Base-by-base conservation (phyloP, 2,329 filamentous ascomycete genomes). In the Phaeomoniella chlamydospora region DNA sequence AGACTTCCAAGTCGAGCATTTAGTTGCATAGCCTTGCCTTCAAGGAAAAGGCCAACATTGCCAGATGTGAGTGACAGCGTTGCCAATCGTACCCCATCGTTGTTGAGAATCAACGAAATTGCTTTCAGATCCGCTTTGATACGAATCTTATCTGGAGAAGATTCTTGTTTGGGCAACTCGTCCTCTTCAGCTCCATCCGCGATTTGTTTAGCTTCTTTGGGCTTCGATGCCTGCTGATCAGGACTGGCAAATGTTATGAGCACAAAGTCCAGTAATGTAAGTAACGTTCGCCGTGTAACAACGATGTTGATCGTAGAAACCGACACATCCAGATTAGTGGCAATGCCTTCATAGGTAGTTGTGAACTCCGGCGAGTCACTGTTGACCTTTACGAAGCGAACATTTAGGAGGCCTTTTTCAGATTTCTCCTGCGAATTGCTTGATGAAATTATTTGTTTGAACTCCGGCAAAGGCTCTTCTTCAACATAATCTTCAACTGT, bases 381-480 rank as follows among this genome's bases (percentile, higher is more conserved):
- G 49, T 90, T 94, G 39, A 96, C 85, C 52, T 81, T 85, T 41
- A 85, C 70, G 49, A 94, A 93, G 50, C 88, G 94, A 48, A 98
- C 71, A 35, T 79, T 76, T 45, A 98, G 83, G 10, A 98, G 70
- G 46, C 92, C 74, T 42, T 76, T 85, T 40, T 82, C 74, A 41
- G 83, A 77, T 39, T 81, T 74, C 32, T 78, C 59, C 38, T 69
- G 62, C 29, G 68, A 71, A 16, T 80, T 76, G 50, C 93, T 88
- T 1, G 90, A 94, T 0, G 87, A 93, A n/a, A 99, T 75, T 35
- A 99, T 92, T 16, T 88, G 88, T 58, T 90, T 94, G 66, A 99
- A 98, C 50, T 96, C 88, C 5, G 80, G 79, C 0, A 83, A 65
- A 0, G 86, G 77, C 37, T 88, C 80, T 44, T 90, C 68, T 46